Base-by-base conservation (phyloP, 768 basidiomycete genomes). In the Tulasnella sp. region DNA sequence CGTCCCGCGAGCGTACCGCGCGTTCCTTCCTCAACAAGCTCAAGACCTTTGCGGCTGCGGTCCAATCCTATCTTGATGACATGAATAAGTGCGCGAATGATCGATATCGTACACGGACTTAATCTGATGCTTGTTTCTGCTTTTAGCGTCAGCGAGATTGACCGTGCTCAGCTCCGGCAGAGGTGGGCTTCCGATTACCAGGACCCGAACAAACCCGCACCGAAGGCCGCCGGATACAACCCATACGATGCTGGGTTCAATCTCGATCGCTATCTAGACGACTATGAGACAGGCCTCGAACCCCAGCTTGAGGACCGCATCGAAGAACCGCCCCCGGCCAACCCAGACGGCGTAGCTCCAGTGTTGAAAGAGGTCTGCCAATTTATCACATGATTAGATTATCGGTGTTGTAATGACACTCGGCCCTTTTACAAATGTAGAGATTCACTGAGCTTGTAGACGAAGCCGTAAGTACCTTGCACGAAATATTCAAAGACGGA, bases 401-500 rank as follows among this genome's bases (percentile, higher is more conserved):
- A 12, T 59, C 22, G 5, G 29, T 62, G 32, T 44, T 37, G 26
- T 44, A 70, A 29, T 36, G 34, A 35, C 39, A 22, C 26, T 44
- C n/a, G 2, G 9, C 16, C 8, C 2, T 8, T 66, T 63, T 3
- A n/a, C n/a, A 19, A n/a, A 44, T 16, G 26, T 47, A 67, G 62
- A 47, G 83, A 74, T 87, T 89, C 74, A 75, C 77, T 5, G 76
- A 77, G 26, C 78, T 86, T 39, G 80, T 86, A 1, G 82, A 86
- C 19, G 77, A 81, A 1, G 83, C 80, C 59, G 84, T 87, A 4
- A 72, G 78, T 8, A 82, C 83, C 29, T 80, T 89, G 14, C 83
- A 88, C 75, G 77, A 80, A 3, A 77, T 80, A 40, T 85, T 88
- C 78, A 81, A 81, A 47, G 85, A 86, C 64, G 86, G 86, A 8